A percentile compares a stretch with the other conserved stretches of the same genome.
Evolutionary conservation across 2,329 filamentous ascomycete genomes (phyloP).

Genomic region (Dichotomopilus funicola): DNA sequence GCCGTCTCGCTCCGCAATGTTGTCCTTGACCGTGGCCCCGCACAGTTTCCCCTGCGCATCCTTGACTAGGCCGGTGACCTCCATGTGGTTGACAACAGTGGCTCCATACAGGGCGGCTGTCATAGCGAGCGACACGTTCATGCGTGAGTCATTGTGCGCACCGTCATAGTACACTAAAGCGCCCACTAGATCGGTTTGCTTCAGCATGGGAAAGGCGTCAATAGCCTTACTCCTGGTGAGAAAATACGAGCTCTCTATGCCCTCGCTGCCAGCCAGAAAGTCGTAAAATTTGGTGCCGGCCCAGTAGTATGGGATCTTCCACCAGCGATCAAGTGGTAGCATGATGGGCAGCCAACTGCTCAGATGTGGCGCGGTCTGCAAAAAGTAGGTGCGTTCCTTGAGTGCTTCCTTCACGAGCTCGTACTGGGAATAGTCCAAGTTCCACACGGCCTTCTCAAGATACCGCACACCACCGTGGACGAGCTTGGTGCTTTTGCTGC

Average conservation of each 20-base stretch:
- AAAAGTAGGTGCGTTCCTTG: slow-evolving; percentile 74
- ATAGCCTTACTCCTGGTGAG: slow-evolving; percentile 70
- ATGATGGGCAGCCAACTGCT: slow-evolving; percentile 77
- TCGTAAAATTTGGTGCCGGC: slow-evolving; percentile 71
- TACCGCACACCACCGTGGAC: slow-evolving; percentile 82
- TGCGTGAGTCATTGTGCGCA: slow-evolving; percentile 79
- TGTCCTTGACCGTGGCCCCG: slow-evolving; percentile 61
- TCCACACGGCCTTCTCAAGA: slow-evolving; percentile 79
- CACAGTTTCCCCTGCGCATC: slow-evolving; percentile 61
- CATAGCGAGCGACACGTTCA: slow-evolving; percentile 78
- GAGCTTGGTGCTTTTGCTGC: slow-evolving; percentile 81
- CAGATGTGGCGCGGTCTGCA: slow-evolving; percentile 76
- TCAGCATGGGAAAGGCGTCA: slow-evolving; percentile 72
- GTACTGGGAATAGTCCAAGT: slow-evolving; percentile 78
- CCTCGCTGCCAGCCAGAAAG: slow-evolving; percentile 71
- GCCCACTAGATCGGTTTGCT: slow-evolving; percentile 65
- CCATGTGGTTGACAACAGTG: slow-evolving; percentile 73
- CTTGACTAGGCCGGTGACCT: slow-evolving; percentile 69
- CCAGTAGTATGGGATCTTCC: slow-evolving; percentile 72
- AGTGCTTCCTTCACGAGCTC: slow-evolving; percentile 74
- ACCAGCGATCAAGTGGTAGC: slow-evolving; percentile 76
- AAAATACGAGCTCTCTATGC: slow-evolving; percentile 78
- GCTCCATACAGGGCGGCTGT: slow-evolving; percentile 74
- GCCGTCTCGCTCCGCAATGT: slow-evolving; percentile 51
- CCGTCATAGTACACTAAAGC: slow-evolving; percentile 83